These are phyloP conservation scores for Penicillium parvum DNA, from an alignment of 495 filamentous ascomycete genomes.

Conservation along the genomic window DNA sequence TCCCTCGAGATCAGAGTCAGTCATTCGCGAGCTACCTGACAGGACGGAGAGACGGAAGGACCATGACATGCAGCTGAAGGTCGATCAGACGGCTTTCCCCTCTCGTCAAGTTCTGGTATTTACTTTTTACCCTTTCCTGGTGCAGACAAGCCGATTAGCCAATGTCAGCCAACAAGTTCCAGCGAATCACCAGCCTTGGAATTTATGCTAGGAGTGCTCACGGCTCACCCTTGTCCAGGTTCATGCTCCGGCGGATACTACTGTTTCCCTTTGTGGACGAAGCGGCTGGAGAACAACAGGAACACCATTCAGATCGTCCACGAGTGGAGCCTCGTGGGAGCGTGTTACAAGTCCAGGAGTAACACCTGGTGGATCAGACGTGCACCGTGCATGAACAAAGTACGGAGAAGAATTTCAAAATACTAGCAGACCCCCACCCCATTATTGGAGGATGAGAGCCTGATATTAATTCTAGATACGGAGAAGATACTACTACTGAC, in stretches of 20 bases:
- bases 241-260: too few relatives aligned
- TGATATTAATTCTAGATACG: too few relatives aligned
- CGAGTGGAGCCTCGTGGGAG: constrained; percentile 1
- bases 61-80: constrained; percentile 27
- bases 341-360: constrained; percentile 5
- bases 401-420: too few relatives aligned
- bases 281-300: background rate
- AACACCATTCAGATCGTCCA: constrained; percentile 7
- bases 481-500: too few relatives aligned
- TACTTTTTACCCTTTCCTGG: constrained; percentile 7
- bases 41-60: constrained; percentile 10
- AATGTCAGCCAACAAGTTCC: background rate
- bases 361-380: constrained; percentile 6
- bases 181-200: constrained; percentile 6
- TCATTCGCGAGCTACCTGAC: too few relatives aligned
- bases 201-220: too few relatives aligned
- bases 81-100: constrained; percentile 22
- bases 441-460: too few relatives aligned
- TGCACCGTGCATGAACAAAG: background rate
- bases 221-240: too few relatives aligned
- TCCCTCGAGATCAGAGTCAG: too few relatives aligned
- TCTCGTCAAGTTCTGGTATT: too few relatives aligned
- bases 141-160: constrained; percentile 16
- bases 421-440: too few relatives aligned
- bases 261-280: constrained; percentile 1